Conservation (phyloP, 495 filamentous ascomycete species). For the Talaromyces wortmannii region DNA sequence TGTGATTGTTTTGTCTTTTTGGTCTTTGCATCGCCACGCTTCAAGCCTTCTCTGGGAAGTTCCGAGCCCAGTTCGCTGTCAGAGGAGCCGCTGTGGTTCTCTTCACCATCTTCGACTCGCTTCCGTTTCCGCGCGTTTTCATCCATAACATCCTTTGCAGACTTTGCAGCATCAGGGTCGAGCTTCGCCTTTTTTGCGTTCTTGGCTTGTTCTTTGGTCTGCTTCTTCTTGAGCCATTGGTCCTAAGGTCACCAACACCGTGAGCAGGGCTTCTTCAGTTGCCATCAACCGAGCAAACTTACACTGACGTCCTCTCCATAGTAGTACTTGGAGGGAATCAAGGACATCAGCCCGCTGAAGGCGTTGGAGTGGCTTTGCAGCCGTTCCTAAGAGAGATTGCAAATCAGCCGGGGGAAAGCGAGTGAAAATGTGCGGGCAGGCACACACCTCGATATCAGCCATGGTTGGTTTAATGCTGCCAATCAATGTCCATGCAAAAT, state of each 20-base stretch:
- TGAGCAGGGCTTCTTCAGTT: not conserved
- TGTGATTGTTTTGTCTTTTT: conserved; percentile 33
- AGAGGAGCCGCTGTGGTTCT: conserved; percentile 20
- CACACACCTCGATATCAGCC: conserved; percentile 43
- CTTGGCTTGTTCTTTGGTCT: conserved; percentile 75
- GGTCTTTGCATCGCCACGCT: conserved; percentile 22
- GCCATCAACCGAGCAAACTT: conserved; percentile 29
- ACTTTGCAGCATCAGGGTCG: conserved; percentile 73
- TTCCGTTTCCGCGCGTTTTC: conserved; percentile 71
- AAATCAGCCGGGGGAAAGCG: conserved; percentile 7
- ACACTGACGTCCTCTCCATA: conserved; percentile 82
- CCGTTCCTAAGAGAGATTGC: conserved; percentile 54
- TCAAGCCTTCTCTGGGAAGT: conserved; percentile 32
- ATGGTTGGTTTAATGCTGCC: conserved; percentile 18
- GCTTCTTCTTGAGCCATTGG: conserved; percentile 84
- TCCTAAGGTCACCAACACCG: conserved; percentile 37
- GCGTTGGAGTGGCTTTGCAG: conserved; percentile 77
- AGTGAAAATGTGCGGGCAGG: conserved; percentile 24
- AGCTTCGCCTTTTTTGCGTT: conserved; percentile 76
- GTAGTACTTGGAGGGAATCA: conserved; percentile 91
- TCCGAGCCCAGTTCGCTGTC: conserved; percentile 40
- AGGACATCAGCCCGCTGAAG: conserved; percentile 84
- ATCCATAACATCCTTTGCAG: conserved; percentile 79
- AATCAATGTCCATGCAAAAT: not conserved
- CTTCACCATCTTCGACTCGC: conserved; percentile 39